Evolutionary conservation across 2,329 filamentous ascomycete genomes (phyloP).

Genomic region (Colletotrichum phormii): DNA sequence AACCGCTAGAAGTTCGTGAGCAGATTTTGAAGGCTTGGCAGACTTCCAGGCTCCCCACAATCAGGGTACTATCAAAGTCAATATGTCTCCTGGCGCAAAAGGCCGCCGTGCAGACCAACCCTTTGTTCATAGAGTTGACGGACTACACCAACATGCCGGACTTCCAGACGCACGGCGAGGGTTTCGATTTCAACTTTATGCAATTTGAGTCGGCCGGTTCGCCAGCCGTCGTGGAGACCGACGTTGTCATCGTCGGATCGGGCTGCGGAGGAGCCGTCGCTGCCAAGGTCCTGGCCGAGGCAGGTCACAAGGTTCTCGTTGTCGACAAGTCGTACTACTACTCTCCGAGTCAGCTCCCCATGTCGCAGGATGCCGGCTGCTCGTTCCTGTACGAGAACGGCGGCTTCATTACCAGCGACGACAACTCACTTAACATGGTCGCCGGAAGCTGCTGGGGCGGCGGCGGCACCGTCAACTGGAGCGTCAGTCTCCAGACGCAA

Average conservation of each 20-base stretch:
- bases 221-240: slow-evolving; percentile 74
- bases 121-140: slow-evolving; percentile 64
- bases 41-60: slow-evolving; percentile 64
- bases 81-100: slow-evolving; percentile 66
- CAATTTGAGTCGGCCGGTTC: slow-evolving; percentile 59
- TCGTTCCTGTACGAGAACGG: slow-evolving; percentile 77
- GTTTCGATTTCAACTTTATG: slow-evolving; percentile 70
- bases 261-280: slow-evolving; percentile 87
- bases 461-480: slow-evolving; percentile 92
- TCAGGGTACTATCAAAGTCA: slow-evolving; percentile 67
- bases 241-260: slow-evolving; percentile 87
- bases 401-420: slow-evolving; percentile 67
- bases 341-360: slow-evolving; percentile 77
- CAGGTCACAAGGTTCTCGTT: slow-evolving; percentile 80
- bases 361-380: slow-evolving; percentile 71
- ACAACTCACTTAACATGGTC: slow-evolving; percentile 69
- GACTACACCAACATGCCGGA: slow-evolving; percentile 68
- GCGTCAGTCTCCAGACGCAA: slow-evolving; percentile 73
- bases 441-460: slow-evolving; percentile 85
- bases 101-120: slow-evolving; percentile 66
- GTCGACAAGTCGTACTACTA: slow-evolving; percentile 87
- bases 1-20: slow-evolving; percentile 70
- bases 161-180: slow-evolving; percentile 61
- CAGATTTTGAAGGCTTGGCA: slow-evolving; percentile 72
- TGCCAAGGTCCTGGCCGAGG: slow-evolving; percentile 84